phyloP scores from a whole-genome alignment of 768 basidiomycete genomes.

The Mycena indigotica region DNA sequence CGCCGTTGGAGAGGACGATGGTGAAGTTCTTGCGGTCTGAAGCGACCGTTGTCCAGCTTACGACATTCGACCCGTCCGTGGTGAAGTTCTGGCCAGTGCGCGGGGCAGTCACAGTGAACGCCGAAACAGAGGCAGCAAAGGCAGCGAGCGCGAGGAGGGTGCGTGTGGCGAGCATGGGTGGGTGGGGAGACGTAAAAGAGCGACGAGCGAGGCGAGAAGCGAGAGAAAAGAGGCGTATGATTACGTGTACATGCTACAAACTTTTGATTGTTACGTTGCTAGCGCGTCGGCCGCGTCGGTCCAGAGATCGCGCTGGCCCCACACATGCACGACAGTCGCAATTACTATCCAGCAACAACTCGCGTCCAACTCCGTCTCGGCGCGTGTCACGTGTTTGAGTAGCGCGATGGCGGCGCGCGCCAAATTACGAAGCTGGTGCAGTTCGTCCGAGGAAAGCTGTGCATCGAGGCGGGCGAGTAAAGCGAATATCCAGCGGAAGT shows the following conservation, averaged over 20 bases:
- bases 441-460: slow-evolving; percentile 72
- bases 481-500: slow-evolving; percentile 79
- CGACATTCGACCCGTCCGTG: slow-evolving; percentile 49
- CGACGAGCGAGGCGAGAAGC: slow-evolving; percentile 21
- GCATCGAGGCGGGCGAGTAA: slow-evolving; percentile 72
- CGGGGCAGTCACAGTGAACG: slow-evolving; percentile 65
- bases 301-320: slow-evolving; percentile 86
- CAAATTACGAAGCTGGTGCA: slow-evolving; percentile 72
- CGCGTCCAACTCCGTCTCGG: slow-evolving; percentile 17
- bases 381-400: slow-evolving; percentile 36
- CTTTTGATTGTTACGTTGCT: slow-evolving; percentile 12
- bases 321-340: slow-evolving; percentile 61
- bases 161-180: slow-evolving; percentile 40
- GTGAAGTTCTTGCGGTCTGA: slow-evolving; percentile 75
- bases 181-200: slow-evolving; percentile 15
- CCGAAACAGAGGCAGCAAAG: slow-evolving; percentile 54
- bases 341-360: slow-evolving; percentile 71
- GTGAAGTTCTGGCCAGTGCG: slow-evolving; percentile 55
- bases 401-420: slow-evolving; percentile 68
- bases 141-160: slow-evolving; percentile 51
- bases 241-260: neutral
- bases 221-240: slow-evolving; percentile 2
- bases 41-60: slow-evolving; percentile 64
- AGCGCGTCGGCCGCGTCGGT: slow-evolving; percentile 66
- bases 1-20: slow-evolving; percentile 66